A percentile compares a stretch with the other conserved stretches of the same genome.
phyloP scores from a whole-genome alignment of 306 rosid species.

The Coriaria nepalensis region DNA sequence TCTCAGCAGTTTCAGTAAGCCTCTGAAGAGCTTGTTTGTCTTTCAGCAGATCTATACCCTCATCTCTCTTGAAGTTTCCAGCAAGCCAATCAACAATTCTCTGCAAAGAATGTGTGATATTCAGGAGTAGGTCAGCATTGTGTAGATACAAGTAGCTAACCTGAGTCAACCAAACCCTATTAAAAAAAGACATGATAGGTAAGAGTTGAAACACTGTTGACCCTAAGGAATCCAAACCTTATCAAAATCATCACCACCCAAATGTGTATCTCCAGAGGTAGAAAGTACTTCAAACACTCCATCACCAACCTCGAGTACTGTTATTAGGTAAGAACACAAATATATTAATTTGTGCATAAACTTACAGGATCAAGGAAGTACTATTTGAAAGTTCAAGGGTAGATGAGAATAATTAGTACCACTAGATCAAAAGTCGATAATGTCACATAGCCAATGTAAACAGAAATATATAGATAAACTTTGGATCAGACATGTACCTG shows the following conservation, averaged over 20 bases:
- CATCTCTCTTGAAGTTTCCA: constrained; percentile 56
- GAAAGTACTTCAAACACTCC: constrained; percentile 97
- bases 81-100: constrained; percentile 94
- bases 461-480: not conserved
- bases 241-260: constrained; percentile 98
- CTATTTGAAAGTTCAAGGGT: too few species aligned
- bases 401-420: too few species aligned
- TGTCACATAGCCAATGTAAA: not conserved
- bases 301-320: constrained; percentile 94
- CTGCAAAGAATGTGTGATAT: constrained; percentile 21
- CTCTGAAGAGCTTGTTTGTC: constrained; percentile 98
- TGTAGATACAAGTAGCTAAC: not conserved
- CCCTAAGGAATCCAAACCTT: constrained; percentile 32
- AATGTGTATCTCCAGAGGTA: constrained; percentile 93
- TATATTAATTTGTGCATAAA: not conserved
- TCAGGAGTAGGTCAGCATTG: not conserved
- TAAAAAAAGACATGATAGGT: not conserved
- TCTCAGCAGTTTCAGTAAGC: constrained; percentile 94
- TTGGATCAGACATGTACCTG: constrained; percentile 34
- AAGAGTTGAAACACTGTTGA: not conserved
- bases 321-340: not conserved
- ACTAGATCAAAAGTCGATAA: not conserved
- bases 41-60: constrained; percentile 81
- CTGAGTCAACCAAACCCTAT: not conserved
- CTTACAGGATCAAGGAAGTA: not conserved